Conservation (phyloP, 306 rosid species). For the Ceratonia siliqua region DNA sequence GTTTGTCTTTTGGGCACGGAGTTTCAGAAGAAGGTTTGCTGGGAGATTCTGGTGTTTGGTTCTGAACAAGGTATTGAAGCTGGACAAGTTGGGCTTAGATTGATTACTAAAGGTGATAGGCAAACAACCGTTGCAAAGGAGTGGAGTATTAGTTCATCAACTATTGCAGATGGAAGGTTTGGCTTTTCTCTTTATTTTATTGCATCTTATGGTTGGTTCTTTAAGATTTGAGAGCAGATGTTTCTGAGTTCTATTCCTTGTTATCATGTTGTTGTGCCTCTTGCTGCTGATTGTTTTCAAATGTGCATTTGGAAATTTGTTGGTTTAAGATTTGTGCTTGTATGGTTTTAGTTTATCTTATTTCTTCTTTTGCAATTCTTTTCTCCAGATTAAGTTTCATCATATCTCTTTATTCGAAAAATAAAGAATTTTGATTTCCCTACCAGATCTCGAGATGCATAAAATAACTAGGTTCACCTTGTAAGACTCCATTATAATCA, state of each 20-base stretch:
- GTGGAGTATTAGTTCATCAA: constrained; percentile 91
- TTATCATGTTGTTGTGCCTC: neutral
- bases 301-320: neutral
- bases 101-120: constrained; percentile 96
- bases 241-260: constrained; percentile 8
- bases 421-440: neutral
- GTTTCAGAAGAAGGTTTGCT: constrained; percentile 84
- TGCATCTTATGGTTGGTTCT: constrained; percentile 20
- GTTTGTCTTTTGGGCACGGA: constrained; percentile 95
- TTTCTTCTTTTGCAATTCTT: constrained; percentile 2
- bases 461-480: constrained; percentile 20
- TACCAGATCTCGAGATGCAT: constrained; percentile 1
- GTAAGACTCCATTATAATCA: constrained; percentile 1
- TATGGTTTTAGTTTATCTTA: neutral
- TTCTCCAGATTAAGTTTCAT: constrained; percentile 15
- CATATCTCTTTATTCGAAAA: neutral
- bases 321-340: constrained; percentile 12
- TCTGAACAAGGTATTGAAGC: constrained; percentile 99
- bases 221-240: neutral
- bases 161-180: constrained; percentile 99
- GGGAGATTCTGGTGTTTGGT: constrained; percentile 99
- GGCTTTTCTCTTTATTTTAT: constrained; percentile 31
- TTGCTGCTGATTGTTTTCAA: constrained; percentile 12
- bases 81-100: constrained; percentile 98
- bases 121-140: constrained; percentile 93